phyloP scores from a whole-genome alignment of 148 eudicot species.

The Camellia japonica region DNA sequence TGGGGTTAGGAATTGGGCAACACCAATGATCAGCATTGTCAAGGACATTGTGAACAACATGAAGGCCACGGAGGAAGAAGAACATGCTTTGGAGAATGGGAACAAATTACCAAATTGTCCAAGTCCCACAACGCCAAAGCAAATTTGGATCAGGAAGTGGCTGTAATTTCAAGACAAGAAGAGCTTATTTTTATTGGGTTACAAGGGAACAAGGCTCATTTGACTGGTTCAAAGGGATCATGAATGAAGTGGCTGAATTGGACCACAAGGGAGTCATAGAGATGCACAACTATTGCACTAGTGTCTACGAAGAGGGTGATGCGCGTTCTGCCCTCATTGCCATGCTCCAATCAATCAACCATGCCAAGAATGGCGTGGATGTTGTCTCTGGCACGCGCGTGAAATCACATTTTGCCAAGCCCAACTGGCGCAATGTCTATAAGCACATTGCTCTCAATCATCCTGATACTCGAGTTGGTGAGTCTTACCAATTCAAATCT shows the following conservation, averaged over 20 bases:
- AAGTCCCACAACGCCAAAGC: neutral
- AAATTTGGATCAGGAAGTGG: constrained; percentile 18
- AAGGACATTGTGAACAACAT: constrained; percentile 58
- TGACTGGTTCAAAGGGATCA: constrained; percentile 59
- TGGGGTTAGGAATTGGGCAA: constrained; percentile 52
- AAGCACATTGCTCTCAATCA: constrained; percentile 50
- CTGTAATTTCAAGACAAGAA: constrained; percentile 32
- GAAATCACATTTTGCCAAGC: constrained; percentile 53
- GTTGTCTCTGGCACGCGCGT: constrained; percentile 51
- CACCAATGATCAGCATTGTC: constrained; percentile 56
- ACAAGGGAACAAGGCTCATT: constrained; percentile 59
- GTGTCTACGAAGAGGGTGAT: constrained; percentile 58
- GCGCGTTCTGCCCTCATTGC: constrained; percentile 49
- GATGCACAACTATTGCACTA: constrained; percentile 56
- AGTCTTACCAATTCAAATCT: constrained; percentile 13
- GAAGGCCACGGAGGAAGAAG: constrained; percentile 38
- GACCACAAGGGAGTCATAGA: constrained; percentile 45
- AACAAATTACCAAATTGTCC: neutral
- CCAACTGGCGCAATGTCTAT: constrained; percentile 52
- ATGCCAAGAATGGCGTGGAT: constrained; percentile 55
- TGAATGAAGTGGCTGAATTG: constrained; percentile 48
- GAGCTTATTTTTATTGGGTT: constrained; percentile 59
- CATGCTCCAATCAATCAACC: constrained; percentile 50
- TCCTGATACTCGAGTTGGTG: constrained; percentile 34
- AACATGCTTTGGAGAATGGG: constrained; percentile 28